These are phyloP conservation scores for Sordariomycetes sp. DNA, from an alignment of 2,329 filamentous ascomycete species.

Conservation along the genomic window DNA sequence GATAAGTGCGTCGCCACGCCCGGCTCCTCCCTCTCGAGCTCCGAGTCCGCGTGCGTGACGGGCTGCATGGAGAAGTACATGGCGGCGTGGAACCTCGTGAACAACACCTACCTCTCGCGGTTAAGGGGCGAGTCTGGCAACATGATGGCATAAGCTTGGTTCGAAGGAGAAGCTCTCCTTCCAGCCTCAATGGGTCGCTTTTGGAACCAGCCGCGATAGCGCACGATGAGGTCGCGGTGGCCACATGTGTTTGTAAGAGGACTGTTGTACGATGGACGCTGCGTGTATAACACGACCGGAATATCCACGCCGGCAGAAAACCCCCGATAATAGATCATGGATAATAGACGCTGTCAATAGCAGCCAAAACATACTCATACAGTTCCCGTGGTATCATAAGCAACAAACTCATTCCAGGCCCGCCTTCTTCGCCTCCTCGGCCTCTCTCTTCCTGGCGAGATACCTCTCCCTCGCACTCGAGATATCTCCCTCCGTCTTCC, in stretches of 20 bases:
- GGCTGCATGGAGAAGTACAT: slow-evolving; percentile 83
- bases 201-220: too few species aligned
- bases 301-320: neutral
- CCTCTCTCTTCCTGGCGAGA: slow-evolving; percentile 64
- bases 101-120: slow-evolving; percentile 53
- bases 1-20: slow-evolving; percentile 65
- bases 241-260: neutral
- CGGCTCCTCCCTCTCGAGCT: slow-evolving; percentile 52
- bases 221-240: too few species aligned
- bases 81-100: slow-evolving; percentile 66
- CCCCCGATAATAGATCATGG: neutral
- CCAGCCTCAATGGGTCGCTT: too few species aligned
- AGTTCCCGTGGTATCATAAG: neutral
- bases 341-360: neutral
- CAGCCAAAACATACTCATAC: neutral
- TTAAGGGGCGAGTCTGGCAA: slow-evolving; percentile 44
- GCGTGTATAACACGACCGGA: neutral
- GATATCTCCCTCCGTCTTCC: slow-evolving; percentile 68
- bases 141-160: neutral
- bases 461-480: slow-evolving; percentile 72
- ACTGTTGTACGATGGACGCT: neutral
- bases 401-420: slow-evolving; percentile 10
- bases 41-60: slow-evolving; percentile 61
- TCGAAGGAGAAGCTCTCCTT: neutral
- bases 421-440: slow-evolving; percentile 55